Conservation (phyloP, 176 grass and related monocot species). For the Coix lacrymajobi region DNA sequence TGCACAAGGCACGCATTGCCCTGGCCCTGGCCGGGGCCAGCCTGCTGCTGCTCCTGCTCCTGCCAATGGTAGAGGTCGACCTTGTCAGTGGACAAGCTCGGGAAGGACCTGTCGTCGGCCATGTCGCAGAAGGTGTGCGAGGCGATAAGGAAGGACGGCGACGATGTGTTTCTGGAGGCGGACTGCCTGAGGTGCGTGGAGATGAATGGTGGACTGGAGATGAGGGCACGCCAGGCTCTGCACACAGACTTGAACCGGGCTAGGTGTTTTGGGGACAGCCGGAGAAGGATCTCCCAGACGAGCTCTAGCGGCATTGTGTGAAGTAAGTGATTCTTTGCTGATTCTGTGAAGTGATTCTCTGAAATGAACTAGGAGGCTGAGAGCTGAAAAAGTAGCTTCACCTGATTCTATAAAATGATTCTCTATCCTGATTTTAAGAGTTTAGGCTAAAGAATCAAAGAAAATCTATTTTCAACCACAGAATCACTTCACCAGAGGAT, state of each 20-base stretch:
- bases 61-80: background rate
- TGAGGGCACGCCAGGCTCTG: background rate
- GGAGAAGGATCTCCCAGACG: conserved; percentile 6
- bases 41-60: background rate
- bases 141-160: background rate
- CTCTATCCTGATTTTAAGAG: too few relatives aligned
- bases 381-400: too few relatives aligned
- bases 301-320: too few relatives aligned
- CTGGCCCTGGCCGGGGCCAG: too few relatives aligned
- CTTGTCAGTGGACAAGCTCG: background rate
- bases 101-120: background rate
- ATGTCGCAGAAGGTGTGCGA: background rate
- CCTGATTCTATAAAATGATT: too few relatives aligned
- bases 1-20: background rate
- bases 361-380: too few relatives aligned
- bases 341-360: too few relatives aligned
- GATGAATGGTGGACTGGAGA: background rate
- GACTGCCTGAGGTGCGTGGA: background rate
- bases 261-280: background rate
- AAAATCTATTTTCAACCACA: too few relatives aligned
- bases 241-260: background rate
- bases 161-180: background rate
- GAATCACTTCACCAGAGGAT: too few relatives aligned
- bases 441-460: too few relatives aligned
- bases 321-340: too few relatives aligned